phyloP scores from a whole-genome alignment of 2,329 filamentous ascomycete species.

The Phoma sp. region DNA sequence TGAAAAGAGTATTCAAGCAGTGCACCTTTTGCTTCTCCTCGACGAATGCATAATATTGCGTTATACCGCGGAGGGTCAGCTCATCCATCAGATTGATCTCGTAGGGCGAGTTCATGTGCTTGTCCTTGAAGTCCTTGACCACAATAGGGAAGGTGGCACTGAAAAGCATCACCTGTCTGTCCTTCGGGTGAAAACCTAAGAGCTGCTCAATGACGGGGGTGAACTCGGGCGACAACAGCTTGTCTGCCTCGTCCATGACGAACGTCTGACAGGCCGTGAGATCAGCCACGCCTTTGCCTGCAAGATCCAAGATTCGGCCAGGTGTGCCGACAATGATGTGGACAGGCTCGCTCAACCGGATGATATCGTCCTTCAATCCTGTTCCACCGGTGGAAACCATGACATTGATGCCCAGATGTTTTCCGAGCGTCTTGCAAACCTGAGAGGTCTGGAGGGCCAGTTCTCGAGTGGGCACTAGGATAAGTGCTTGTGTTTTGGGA shows the following conservation, averaged over 20 bases:
- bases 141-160: conserved; percentile 97
- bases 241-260: conserved; percentile 99
- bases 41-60: conserved; percentile 98
- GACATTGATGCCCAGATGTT: conserved; percentile 95
- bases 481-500: conserved; percentile 93
- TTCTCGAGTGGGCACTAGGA: conserved; percentile 95
- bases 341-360: conserved; percentile 90
- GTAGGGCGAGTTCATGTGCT: conserved; percentile 94
- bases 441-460: conserved; percentile 97
- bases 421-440: conserved; percentile 97
- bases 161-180: conserved; percentile 99
- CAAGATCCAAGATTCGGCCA: conserved; percentile 92
- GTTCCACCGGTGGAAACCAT: conserved; percentile 99
- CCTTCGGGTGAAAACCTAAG: conserved; percentile 92
- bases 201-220: conserved; percentile 97
- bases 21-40: conserved; percentile 99
- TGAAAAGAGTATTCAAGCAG: conserved; percentile 98
- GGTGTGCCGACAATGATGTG: conserved; percentile 98
- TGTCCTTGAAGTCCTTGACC: conserved; percentile 97
- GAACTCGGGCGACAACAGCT: conserved; percentile 94
- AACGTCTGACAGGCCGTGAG: conserved; percentile 96
- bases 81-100: conserved; percentile 99
- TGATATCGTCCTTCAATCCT: conserved; percentile 92
- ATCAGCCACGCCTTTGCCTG: conserved; percentile 95
- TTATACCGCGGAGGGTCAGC: conserved; percentile 95